phyloP scores from a whole-genome alignment of 2,329 filamentous ascomycete genomes.

The Davidsoniella neocaledoniae region DNA sequence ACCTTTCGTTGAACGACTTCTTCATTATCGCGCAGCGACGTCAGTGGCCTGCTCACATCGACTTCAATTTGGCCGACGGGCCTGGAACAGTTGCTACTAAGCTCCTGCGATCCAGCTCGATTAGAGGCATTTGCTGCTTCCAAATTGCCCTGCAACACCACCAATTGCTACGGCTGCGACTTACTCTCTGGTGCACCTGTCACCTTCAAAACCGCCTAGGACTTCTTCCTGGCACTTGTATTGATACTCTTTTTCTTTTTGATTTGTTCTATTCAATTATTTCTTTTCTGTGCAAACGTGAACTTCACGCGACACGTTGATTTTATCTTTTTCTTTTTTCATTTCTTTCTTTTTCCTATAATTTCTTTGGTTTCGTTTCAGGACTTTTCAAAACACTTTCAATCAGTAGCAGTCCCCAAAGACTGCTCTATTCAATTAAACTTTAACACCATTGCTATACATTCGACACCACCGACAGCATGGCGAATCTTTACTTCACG shows the following conservation, averaged over 20 bases:
- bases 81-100: constrained; percentile 4
- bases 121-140: background rate
- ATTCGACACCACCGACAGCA: constrained; percentile 31
- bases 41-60: no score
- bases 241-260: background rate
- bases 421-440: background rate
- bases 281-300: background rate
- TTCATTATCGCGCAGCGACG: background rate
- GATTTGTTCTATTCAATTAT: constrained; percentile 1
- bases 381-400: no score
- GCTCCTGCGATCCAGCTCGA: constrained; percentile 8
- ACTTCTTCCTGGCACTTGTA: no score
- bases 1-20: background rate
- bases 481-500: constrained; percentile 84
- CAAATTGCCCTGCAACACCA: background rate
- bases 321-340: background rate
- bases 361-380: background rate
- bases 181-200: background rate
- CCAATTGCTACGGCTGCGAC: background rate
- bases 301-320: background rate
- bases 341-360: background rate
- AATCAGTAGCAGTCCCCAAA: no score
- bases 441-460: background rate
- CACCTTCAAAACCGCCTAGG: no score
- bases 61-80: background rate